Evolutionary conservation across 345 rosid genomes (phyloP).

Genomic region (Odontarrhena argentea): DNA sequence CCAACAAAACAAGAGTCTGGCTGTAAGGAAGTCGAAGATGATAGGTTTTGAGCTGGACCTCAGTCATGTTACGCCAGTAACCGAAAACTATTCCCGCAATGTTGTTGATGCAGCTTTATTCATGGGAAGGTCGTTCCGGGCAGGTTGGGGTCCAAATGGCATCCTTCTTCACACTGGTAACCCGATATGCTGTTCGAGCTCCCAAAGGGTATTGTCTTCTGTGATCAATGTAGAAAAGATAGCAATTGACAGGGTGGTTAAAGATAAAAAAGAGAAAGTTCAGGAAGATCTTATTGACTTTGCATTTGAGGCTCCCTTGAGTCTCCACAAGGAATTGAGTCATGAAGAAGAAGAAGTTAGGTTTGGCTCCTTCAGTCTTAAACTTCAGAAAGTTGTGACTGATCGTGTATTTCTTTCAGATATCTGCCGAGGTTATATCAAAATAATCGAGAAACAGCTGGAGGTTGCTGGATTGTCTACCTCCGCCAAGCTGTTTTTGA

Average conservation of each 20-base stretch:
- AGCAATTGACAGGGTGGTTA: slow-evolving; percentile 79
- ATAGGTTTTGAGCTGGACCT: slow-evolving; percentile 83
- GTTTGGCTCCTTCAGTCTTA: slow-evolving; percentile 69
- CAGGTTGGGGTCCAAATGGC: slow-evolving; percentile 98
- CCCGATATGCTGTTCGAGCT: slow-evolving; percentile 52
- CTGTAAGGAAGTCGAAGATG: slow-evolving; percentile 50
- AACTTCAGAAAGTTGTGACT: slow-evolving; percentile 66
- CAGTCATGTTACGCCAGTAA: slow-evolving; percentile 63
- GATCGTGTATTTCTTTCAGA: slow-evolving; percentile 68
- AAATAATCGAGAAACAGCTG: slow-evolving; percentile 76
- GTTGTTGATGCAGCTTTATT: slow-evolving; percentile 93
- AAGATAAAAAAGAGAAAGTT: slow-evolving; percentile 66
- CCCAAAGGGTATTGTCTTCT: slow-evolving; percentile 66
- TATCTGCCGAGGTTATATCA: slow-evolving; percentile 76
- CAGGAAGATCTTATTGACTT: slow-evolving; percentile 70
- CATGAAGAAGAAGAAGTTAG: slow-evolving; percentile 62
- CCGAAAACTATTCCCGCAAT: slow-evolving; percentile 67
- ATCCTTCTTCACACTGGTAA: slow-evolving; percentile 83
- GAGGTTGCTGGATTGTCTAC: slow-evolving; percentile 73
- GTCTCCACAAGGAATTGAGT: slow-evolving; percentile 65
- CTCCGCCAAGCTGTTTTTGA: slow-evolving; percentile 70
- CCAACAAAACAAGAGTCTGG: slow-evolving; percentile 67
- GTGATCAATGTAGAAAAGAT: slow-evolving; percentile 75
- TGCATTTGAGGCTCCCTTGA: slow-evolving; percentile 77
- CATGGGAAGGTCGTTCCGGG: slow-evolving; percentile 97